Evolutionary conservation across 2,329 filamentous ascomycete species (phyloP).

Genomic region (Mycosphaerella sp.): DNA sequence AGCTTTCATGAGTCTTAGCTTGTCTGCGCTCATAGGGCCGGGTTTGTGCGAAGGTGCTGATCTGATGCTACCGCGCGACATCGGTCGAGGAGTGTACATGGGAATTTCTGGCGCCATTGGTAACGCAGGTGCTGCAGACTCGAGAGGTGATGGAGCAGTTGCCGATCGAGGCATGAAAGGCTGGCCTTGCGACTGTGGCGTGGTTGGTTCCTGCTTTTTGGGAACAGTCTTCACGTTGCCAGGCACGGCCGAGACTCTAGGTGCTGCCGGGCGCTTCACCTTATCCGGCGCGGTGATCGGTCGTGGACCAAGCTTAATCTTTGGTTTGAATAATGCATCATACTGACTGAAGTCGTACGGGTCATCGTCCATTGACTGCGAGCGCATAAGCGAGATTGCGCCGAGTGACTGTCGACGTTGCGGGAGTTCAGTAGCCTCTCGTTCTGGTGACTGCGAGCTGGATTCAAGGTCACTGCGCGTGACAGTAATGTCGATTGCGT

Average conservation of each 20-base stretch:
- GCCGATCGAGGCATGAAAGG: constrained; percentile 9
- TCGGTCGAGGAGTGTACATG: constrained; percentile 31
- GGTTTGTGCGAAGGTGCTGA: constrained; percentile 40
- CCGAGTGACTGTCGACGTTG: neutral
- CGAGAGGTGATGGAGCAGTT: constrained; percentile 5
- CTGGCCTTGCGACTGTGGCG: constrained; percentile 34
- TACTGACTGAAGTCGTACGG: constrained; percentile 43
- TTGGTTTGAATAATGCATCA: constrained; percentile 54
- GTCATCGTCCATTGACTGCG: constrained; percentile 35
- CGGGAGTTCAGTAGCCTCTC: constrained; percentile 2
- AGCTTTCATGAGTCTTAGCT: constrained; percentile 87
- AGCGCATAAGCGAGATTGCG: constrained; percentile 5
- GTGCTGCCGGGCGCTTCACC: constrained; percentile 49
- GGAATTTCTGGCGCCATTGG: constrained; percentile 34
- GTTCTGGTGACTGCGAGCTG: neutral
- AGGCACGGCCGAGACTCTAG: constrained; percentile 43
- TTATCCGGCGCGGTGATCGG: constrained; percentile 51
- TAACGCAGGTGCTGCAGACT: constrained; percentile 20
- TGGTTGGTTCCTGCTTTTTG: constrained; percentile 30
- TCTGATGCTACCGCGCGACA: constrained; percentile 35
- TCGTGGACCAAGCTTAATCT: constrained; percentile 82
- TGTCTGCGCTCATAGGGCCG: constrained; percentile 68
- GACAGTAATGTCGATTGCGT: neutral
- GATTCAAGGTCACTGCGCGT: neutral
- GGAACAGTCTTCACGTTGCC: constrained; percentile 22